Evolutionary conservation across 306 rosid species (phyloP).

Genomic region (Fagus crenata): DNA sequence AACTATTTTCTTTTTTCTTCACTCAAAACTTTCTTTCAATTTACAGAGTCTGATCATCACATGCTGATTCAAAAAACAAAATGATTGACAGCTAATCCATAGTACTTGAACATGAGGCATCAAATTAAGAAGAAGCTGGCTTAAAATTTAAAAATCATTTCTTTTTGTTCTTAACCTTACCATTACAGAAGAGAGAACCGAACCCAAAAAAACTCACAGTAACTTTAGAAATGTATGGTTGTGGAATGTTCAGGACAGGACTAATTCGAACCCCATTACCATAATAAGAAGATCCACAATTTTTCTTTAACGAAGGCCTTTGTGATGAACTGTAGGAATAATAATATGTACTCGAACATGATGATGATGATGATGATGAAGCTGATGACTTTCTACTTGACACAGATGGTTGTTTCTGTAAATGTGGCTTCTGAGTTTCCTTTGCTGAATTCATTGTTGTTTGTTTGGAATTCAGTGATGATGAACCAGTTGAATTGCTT

Average conservation of each 20-base stretch:
- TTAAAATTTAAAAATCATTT: constrained; percentile 27
- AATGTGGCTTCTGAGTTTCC: constrained; percentile 49
- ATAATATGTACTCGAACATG: constrained; percentile 61
- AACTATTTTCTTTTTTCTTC: background rate
- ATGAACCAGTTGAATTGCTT: constrained; percentile 91
- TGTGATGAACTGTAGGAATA: constrained; percentile 47
- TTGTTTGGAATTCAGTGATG: constrained; percentile 56
- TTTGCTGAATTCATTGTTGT: constrained; percentile 27
- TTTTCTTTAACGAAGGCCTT: constrained; percentile 49
- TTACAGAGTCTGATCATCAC: constrained; percentile 47
- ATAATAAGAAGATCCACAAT: constrained; percentile 33
- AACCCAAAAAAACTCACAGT: constrained; percentile 76
- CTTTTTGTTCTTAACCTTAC: constrained; percentile 69
- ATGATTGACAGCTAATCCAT: constrained; percentile 35
- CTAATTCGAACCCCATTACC: constrained; percentile 71
- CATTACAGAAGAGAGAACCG: constrained; percentile 78
- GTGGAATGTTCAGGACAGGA: constrained; percentile 89
- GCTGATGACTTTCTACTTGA: constrained; percentile 66
- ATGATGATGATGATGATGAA: constrained; percentile 48
- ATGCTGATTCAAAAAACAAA: constrained; percentile 34
- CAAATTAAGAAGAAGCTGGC: background rate
- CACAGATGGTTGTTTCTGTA: constrained; percentile 73
- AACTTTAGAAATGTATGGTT: constrained; percentile 76
- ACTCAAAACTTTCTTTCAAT: constrained; percentile 24
- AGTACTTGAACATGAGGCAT: constrained; percentile 32